Base-by-base conservation (phyloP, 441 rosid species). In the Eutrema salsugineum region DNA sequence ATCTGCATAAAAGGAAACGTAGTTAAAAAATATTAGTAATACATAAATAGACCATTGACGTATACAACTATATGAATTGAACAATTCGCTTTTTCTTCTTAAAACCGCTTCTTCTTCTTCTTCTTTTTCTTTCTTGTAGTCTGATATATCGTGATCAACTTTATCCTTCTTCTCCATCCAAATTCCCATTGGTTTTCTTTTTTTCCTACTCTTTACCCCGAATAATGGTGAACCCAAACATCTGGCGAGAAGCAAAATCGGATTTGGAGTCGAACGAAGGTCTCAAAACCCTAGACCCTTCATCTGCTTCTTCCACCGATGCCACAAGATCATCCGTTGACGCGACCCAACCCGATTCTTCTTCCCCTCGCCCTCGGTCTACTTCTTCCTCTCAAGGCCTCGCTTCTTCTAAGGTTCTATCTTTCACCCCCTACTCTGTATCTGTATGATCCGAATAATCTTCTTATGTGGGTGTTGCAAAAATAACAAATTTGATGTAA, bases 291-390 rank as follows among this genome's bases (percentile, higher is more conserved):
- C 66, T 50, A 46, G 61, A 42, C 47, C 64, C 65, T 48, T 40
- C 63, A 7, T 51, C 63, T 50, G 50, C 71, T 54, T 73, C 77
- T 56, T 49, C 72, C 47, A 73, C 53, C 67, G 72, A 22, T 58
- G 54, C 68, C n/a, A 60, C 78, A 42, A 20, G 64, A 73, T 40
- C 67, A 57, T 57, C 72, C 77, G 77, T 66, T 57, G 69, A 66
- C 63, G 22, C 72, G 39, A 65, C 27, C 24, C 68, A 33, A 12
- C 50, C 70, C 50, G 64, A 50, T 49, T 46, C 77, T 12, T 59
- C 79, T 11, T 28, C 75, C 36, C 22, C 64, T 36, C 33, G 11
- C 50, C 15, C 53, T 73, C 24, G 30, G 5, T 40, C 56, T 20
- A 22, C 39, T 49, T 11, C 49, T 24, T 43, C 73, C 44, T 36